A percentile compares a stretch with the other conserved stretches of the same genome.
Evolutionary conservation across 768 basidiomycete species (phyloP).

Genomic region (Phlegmacium glaucopus): DNA sequence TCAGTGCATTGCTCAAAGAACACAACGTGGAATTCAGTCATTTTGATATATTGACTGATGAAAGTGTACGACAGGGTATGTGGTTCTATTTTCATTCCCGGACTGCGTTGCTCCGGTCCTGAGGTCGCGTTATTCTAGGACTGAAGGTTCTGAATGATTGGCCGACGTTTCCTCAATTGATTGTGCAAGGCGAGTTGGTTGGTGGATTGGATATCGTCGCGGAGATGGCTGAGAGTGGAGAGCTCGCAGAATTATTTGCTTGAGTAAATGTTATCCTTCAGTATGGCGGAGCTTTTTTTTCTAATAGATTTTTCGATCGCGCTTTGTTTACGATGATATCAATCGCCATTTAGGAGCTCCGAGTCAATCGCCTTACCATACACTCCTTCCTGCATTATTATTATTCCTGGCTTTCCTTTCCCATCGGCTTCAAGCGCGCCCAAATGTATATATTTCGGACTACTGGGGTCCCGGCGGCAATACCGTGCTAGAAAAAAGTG

Average conservation of each 20-base stretch:
- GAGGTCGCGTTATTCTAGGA: slow-evolving; percentile 33
- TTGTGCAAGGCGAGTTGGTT: slow-evolving; percentile 86
- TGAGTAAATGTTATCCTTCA: slow-evolving; percentile 5
- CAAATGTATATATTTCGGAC: too few relatives aligned
- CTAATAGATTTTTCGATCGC: slow-evolving; percentile 5
- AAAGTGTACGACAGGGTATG: slow-evolving; percentile 75
- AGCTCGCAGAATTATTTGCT: slow-evolving; percentile 53
- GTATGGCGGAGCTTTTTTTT: neutral
- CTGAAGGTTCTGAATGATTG: slow-evolving; percentile 80
- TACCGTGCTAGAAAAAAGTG: too few relatives aligned
- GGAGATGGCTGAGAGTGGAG: slow-evolving; percentile 83
- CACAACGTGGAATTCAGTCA: slow-evolving; percentile 63
- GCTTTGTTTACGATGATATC: slow-evolving; percentile 1
- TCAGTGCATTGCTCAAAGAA: slow-evolving; percentile 62
- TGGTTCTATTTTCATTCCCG: slow-evolving; percentile 4
- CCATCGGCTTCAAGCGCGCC: neutral
- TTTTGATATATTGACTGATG: slow-evolving; percentile 84
- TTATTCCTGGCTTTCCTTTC: neutral
- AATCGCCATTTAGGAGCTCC: neutral
- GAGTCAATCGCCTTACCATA: neutral
- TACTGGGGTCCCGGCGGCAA: too few relatives aligned
- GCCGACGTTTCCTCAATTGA: slow-evolving; percentile 88
- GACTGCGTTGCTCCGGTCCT: neutral
- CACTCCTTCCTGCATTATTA: neutral
- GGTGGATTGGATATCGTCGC: slow-evolving; percentile 93